Base-by-base conservation (phyloP, 2,329 filamentous ascomycete genomes). In the Calonectria crousiana region DNA sequence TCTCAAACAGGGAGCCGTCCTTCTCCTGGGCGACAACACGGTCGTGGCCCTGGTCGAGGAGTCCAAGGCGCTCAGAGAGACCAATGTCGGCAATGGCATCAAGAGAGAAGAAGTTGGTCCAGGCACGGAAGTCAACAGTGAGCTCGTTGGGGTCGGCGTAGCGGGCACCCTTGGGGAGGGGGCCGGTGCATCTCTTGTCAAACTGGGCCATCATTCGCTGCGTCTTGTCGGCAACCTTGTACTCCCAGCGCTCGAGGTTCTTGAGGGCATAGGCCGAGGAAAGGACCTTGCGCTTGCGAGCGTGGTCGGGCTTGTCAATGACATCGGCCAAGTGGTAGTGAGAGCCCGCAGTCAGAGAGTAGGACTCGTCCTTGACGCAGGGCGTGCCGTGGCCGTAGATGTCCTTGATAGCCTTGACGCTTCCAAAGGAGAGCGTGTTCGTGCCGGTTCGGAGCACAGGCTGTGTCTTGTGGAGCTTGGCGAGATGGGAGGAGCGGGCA, bases 51-150 rank as follows among this genome's bases (percentile, higher is more conserved):
- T 81, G 79, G 71, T 90, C 89, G 4, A 91, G 83, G 74, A 90
- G 88, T 1, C 88, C 87, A 4, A 90, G 85, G 20, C 83, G 84
- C 73, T 89, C 86, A 0, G 84, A 87, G 0, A 90, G 82, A 1
- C 89, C 89, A 79, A 91, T 91, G 69, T 90, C 88, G 41, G 87
- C 88, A 65, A 91, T 90, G 20, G 88, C 89, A 67, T 91, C 89
- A 3, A 91, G 83, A 0, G 88, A 89, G 79, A 91, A 90, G 80
- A 89, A 89, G 80, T 90, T 91, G 13, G 85, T 87, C 76, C 77
- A 91, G 11, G 83, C 82, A 6, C 88, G 86, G 72, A 87, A 88
- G 77, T 91, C 88, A 26, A 91, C 81, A 0, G 85, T 88, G 26
- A 89, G 66, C 64, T 89, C 87, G n/a, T 83, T 78, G 1, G 83